Evolutionary conservation across 2,329 filamentous ascomycete species (phyloP).

Genomic region (Aspergillus sp.): DNA sequence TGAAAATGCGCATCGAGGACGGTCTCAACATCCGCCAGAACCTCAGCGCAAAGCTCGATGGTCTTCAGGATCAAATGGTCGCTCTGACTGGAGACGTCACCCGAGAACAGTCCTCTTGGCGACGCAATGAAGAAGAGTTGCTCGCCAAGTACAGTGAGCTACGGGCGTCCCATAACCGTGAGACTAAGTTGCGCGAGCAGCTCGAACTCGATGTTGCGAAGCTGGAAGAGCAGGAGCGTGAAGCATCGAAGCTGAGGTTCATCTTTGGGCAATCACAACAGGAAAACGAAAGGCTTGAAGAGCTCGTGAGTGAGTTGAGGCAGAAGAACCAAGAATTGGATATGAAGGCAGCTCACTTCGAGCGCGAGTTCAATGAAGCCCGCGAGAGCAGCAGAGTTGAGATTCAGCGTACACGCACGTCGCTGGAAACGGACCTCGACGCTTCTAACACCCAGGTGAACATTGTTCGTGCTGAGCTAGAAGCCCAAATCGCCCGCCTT

Average conservation of each 20-base stretch:
- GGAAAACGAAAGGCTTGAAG: conserved; percentile 64
- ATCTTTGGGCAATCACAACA: conserved; percentile 66
- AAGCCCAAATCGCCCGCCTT: conserved; percentile 72
- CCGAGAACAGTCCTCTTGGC: conserved; percentile 76
- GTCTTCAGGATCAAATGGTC: conserved; percentile 84
- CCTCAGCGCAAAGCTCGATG: conserved; percentile 80
- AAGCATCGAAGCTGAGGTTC: conserved; percentile 75
- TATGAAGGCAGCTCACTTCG: conserved; percentile 65
- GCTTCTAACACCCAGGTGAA: conserved; percentile 83
- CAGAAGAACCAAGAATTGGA: conserved; percentile 68
- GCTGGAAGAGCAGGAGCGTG: conserved; percentile 69
- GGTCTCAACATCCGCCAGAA: conserved; percentile 79
- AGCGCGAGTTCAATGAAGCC: conserved; percentile 82
- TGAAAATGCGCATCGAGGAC: conserved; percentile 79
- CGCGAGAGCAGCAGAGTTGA: conserved; percentile 77
- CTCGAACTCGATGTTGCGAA: conserved; percentile 61
- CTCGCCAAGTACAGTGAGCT: conserved; percentile 55
- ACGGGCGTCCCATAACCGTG: conserved; percentile 62
- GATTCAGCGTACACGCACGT: conserved; percentile 74
- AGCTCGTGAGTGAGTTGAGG: conserved; percentile 50
- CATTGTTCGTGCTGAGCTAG: conserved; percentile 75
- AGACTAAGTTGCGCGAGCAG: conserved; percentile 62
- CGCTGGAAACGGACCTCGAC: conserved; percentile 80
- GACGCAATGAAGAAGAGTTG: conserved; percentile 64
- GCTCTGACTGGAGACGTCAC: conserved; percentile 75